Percentiles rank a stretch among this genome's conserved stretches.
Conservation (phyloP, 257 asterid genomes). For the Salvia miltiorrhiza region DNA sequence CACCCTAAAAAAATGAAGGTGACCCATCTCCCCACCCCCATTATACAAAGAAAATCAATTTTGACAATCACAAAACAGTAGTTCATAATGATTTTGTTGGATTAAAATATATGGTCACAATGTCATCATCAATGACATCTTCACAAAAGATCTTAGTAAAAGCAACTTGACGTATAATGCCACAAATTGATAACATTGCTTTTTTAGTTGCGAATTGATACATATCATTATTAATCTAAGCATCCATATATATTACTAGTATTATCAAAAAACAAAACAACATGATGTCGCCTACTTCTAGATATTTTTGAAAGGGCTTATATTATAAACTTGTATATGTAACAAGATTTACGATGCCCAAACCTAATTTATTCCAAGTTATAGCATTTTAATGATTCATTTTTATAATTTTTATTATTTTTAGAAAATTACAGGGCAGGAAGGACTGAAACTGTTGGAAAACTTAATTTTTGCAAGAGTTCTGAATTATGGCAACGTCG, state of each 20-base stretch:
- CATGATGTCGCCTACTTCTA: background rate
- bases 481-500: background rate
- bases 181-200: background rate
- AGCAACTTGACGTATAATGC: constrained; percentile 20
- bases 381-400: no score
- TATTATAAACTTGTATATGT: no score
- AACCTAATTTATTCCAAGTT: background rate
- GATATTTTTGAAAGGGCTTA: background rate
- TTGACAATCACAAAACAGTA: constrained; percentile 16
- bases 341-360: background rate
- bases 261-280: background rate
- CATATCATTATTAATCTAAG: background rate
- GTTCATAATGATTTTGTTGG: constrained; percentile 29
- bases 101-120: constrained; percentile 2
- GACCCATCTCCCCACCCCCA: no score
- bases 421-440: no score
- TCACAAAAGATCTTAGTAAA: constrained; percentile 15
- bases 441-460: background rate
- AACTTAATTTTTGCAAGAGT: background rate
- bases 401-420: no score
- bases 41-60: no score
- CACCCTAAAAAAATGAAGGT: no score
- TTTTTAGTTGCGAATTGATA: no score
- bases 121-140: constrained; percentile 22
- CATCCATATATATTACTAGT: background rate